Evolutionary conservation across 164 flowering plant genomes (phyloP).

Genomic region (Nymphaea colorata): DNA sequence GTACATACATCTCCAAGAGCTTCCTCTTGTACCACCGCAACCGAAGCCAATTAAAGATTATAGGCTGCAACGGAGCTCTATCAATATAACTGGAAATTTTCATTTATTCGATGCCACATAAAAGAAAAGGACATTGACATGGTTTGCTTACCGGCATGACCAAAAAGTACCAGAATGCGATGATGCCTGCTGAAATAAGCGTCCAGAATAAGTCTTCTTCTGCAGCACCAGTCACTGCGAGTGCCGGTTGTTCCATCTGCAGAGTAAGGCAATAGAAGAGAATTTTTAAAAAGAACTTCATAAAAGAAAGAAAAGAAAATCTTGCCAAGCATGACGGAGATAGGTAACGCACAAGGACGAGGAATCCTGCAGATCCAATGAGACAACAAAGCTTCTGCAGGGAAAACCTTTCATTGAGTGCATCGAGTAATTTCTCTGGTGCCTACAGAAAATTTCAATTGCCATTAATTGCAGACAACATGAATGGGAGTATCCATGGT

Average conservation of each 20-base stretch:
- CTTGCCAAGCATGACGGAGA: not conserved
- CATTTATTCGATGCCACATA: too few relatives aligned
- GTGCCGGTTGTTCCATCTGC: not conserved
- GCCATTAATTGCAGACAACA: too few relatives aligned
- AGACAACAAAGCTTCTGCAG: not conserved
- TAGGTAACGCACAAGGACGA: not conserved
- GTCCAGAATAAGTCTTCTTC: conserved; percentile 30
- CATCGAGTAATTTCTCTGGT: not conserved
- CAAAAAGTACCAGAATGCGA: conserved; percentile 53
- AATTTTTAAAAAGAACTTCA: not conserved
- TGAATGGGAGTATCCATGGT: too few relatives aligned
- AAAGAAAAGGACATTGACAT: too few relatives aligned
- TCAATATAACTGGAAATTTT: not conserved
- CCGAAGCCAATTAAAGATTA: conserved; percentile 84
- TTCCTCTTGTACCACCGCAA: conserved; percentile 68
- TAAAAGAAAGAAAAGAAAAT: too few relatives aligned
- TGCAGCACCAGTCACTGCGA: not conserved
- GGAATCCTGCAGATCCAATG: not conserved
- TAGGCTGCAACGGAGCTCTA: conserved; percentile 40
- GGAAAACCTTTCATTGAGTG: not conserved
- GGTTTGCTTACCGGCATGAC: conserved; percentile 52
- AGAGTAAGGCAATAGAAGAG: not conserved
- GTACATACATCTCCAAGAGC: conserved; percentile 68
- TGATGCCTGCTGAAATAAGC: conserved; percentile 32
- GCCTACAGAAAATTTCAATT: not conserved